These are phyloP conservation scores for Entomortierella parvispora DNA, from an alignment of 192 early-diverging fungal species.

Conservation along the genomic window DNA sequence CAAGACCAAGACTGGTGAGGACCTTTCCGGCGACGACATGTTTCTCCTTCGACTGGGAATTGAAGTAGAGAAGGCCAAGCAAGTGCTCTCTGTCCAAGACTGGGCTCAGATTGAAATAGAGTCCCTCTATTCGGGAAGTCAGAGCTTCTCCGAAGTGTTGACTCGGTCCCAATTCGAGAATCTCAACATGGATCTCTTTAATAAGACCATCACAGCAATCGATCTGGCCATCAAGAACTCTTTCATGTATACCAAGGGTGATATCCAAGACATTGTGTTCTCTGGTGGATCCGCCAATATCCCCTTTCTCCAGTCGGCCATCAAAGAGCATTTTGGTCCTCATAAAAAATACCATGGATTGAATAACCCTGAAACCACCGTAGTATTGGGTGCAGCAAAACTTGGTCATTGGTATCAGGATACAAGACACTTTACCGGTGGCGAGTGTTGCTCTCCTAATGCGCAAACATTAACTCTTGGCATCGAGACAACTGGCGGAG, in stretches of 20 bases:
- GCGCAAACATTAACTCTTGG: constrained; percentile 71
- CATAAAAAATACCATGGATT: constrained; percentile 87
- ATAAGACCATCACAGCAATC: constrained; percentile 85
- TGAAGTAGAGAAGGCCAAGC: constrained; percentile 52
- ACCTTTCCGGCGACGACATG: constrained; percentile 11
- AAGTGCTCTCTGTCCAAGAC: constrained; percentile 12
- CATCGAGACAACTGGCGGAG: constrained; percentile 94
- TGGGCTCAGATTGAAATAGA: constrained; percentile 20
- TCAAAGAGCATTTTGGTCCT: constrained; percentile 86
- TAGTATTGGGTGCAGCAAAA: constrained; percentile 86
- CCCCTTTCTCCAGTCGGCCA: constrained; percentile 84
- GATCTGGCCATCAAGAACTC: constrained; percentile 85
- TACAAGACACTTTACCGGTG: constrained; percentile 36
- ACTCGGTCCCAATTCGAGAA: constrained; percentile 92
- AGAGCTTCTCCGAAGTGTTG: constrained; percentile 82
- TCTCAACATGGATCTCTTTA: constrained; percentile 87
- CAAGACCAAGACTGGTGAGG: constrained; percentile 75
- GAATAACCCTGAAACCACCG: constrained; percentile 84
- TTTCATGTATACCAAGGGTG: constrained; percentile 68
- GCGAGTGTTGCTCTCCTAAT: constrained; percentile 60
- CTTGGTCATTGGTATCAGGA: constrained; percentile 58
- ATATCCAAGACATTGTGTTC: constrained; percentile 88
- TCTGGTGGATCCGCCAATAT: constrained; percentile 91
- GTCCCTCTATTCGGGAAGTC: constrained; percentile 5
- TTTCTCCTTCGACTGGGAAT: constrained; percentile 8